phyloP scores from a whole-genome alignment of 2,329 filamentous ascomycete species.

The Cladosporium sp. region DNA sequence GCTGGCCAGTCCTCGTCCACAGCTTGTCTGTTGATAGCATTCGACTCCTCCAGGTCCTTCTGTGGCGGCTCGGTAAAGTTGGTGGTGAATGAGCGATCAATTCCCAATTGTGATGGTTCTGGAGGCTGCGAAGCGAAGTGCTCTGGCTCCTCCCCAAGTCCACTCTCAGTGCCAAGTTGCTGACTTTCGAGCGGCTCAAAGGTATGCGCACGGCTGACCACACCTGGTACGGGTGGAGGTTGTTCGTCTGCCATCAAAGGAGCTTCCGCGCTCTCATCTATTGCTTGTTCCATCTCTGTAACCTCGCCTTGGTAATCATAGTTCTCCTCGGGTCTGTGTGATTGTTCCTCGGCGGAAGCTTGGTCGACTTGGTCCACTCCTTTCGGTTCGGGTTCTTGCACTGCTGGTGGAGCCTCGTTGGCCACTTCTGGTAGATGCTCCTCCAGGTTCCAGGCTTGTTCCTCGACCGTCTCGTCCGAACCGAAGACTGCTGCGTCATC shows the following conservation, averaged over 20 bases:
- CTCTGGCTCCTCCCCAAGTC: not conserved
- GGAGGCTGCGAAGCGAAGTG: slow-evolving; percentile 4
- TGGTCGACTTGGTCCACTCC: slow-evolving; percentile 12
- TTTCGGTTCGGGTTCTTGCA: slow-evolving; percentile 11
- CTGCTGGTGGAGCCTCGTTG: slow-evolving; percentile 14
- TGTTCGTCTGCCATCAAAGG: slow-evolving; percentile 40
- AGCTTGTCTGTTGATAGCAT: not conserved
- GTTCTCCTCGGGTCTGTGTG: slow-evolving; percentile 24
- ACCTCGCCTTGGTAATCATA: slow-evolving; percentile 46
- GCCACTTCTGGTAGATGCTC: slow-evolving; percentile 17
- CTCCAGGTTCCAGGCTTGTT: slow-evolving; percentile 22
- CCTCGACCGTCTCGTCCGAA: slow-evolving; percentile 19
- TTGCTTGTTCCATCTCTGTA: slow-evolving; percentile 42
- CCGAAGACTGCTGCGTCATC: slow-evolving; percentile 22
- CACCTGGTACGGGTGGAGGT: slow-evolving; percentile 24
- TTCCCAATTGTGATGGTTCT: not conserved
- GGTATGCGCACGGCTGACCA: slow-evolving; percentile 16
- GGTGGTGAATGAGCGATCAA: slow-evolving; percentile 29
- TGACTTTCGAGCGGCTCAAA: slow-evolving; percentile 2
- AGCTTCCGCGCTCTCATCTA: slow-evolving; percentile 38
- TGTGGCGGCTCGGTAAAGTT: slow-evolving; percentile 27
- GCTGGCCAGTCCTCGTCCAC: slow-evolving; percentile 24
- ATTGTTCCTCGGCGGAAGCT: not conserved
- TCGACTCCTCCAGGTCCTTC: slow-evolving; percentile 6
- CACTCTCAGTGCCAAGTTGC: not conserved